Conservation (phyloP, 345 rosid species). For the Eutrema heterophyllum region DNA sequence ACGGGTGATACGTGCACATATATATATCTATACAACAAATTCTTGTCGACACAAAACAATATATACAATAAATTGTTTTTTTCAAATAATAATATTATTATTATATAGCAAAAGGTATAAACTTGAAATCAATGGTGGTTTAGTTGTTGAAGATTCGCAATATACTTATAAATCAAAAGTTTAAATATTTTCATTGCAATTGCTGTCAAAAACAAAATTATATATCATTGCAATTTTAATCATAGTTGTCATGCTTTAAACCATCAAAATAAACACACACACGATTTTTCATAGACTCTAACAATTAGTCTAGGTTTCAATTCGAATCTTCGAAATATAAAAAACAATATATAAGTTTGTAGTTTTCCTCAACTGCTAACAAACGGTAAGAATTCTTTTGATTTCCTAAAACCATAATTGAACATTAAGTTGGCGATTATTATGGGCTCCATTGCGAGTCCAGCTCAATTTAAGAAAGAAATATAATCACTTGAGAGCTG, state of each 20-base stretch:
- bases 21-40: background rate
- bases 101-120: background rate
- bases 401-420: too few relatives aligned
- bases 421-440: too few relatives aligned
- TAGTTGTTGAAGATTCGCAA: background rate
- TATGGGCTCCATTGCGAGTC: background rate
- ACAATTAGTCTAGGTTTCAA: too few relatives aligned
- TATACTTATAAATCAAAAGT: background rate
- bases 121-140: background rate
- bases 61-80: background rate
- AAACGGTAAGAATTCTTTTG: too few relatives aligned
- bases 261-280: background rate
- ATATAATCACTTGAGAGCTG: background rate
- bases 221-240: background rate
- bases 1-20: conserved; percentile 10
- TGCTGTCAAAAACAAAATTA: too few relatives aligned
- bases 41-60: background rate
- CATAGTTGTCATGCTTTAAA: background rate
- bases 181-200: background rate
- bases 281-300: background rate
- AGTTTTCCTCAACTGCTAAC: too few relatives aligned
- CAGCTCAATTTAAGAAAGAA: background rate
- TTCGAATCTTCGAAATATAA: too few relatives aligned
- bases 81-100: background rate
- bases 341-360: too few relatives aligned